phyloP scores from a whole-genome alignment of 1,139 yeast species.

The Pichia sp. region DNA sequence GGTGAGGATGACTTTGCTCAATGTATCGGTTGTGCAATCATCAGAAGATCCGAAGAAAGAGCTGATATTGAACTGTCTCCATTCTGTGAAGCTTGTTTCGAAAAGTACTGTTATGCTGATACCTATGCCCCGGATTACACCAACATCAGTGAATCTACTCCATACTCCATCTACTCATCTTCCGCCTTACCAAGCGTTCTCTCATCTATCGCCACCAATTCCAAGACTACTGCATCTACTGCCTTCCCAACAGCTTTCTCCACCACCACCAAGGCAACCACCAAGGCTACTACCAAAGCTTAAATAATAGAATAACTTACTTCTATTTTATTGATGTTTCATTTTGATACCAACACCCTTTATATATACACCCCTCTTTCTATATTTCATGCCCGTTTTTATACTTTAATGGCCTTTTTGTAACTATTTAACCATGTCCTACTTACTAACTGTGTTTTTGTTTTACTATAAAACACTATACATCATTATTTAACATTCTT shows the following conservation, averaged over 20 bases:
- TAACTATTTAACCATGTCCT: not conserved
- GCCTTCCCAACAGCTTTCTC: constrained; percentile 17
- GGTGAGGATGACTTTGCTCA: constrained; percentile 39
- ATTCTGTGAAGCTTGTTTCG: constrained; percentile 38
- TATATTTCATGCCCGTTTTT: no score
- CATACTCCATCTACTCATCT: constrained; percentile 20
- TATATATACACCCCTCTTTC: not conserved
- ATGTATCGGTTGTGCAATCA: constrained; percentile 60
- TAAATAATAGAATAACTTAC: no score
- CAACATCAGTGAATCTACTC: constrained; percentile 14
- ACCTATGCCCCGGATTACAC: constrained; percentile 6
- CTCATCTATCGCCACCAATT: constrained; percentile 15
- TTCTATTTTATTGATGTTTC: no score
- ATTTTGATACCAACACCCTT: no score
- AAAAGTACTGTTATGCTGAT: constrained; percentile 36
- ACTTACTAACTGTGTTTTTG: not conserved
- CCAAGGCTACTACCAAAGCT: no score
- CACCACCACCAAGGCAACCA: constrained; percentile 1
- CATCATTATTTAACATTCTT: constrained; percentile 16
- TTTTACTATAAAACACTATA: not conserved
- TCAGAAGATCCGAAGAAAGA: constrained; percentile 55
- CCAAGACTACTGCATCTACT: constrained; percentile 10
- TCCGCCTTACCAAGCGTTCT: constrained; percentile 18
- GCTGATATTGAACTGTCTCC: constrained; percentile 29
- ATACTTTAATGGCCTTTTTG: not conserved